Base-by-base conservation (phyloP, 345 rosid genomes). In the Ailanthus altissimus region DNA sequence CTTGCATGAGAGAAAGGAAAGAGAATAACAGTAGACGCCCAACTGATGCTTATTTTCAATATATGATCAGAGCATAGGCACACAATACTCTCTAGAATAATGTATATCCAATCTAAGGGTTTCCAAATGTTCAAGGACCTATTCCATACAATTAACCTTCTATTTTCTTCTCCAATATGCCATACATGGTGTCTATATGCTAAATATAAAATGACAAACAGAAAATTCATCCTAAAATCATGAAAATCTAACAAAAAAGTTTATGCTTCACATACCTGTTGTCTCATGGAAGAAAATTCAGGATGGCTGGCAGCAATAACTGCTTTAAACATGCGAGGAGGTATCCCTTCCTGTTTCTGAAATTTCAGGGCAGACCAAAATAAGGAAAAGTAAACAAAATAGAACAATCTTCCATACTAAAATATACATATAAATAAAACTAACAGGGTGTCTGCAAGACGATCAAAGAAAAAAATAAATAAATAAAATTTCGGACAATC, bases 251-350 rank as follows among this genome's bases (percentile, higher is more conserved):
- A n/a, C n/a, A n/a, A n/a, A n/a, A 23, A 18, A 20, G 26, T 40
- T n/a, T 21, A 65, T 12, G 51, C 23, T 43, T 59, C 58, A 63
- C 70, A 70, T 78, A 97, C 98, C 97, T 94, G 99, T 75, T 97
- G 99, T 82, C 98, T 91, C 96, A 97, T 85, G 58, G 98, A 82
- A 78, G 98, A 92, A 79, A 97, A 97, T 79, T 94, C 99, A 5
- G 91, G 91, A 76, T 97, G 99, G 81, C 95, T 90, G 60, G 99
- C 93, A 81, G 98, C 97, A 86, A 97, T 89, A 60, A 97, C 91
- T 18, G 94, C 80, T 83, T 97, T 94, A 88, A 97, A 94, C 99
- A 92, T 97, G 13, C 92, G 98, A 81, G 98, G 99, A 28, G 91
- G 93, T 82, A 94, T 86, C 56, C 99, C 99, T 85, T 92, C 94